Evolutionary conservation across 257 asterid genomes (phyloP), one percentile per base, ranked within the genome.

Genomic region (Primulina huaijiensis): DNA sequence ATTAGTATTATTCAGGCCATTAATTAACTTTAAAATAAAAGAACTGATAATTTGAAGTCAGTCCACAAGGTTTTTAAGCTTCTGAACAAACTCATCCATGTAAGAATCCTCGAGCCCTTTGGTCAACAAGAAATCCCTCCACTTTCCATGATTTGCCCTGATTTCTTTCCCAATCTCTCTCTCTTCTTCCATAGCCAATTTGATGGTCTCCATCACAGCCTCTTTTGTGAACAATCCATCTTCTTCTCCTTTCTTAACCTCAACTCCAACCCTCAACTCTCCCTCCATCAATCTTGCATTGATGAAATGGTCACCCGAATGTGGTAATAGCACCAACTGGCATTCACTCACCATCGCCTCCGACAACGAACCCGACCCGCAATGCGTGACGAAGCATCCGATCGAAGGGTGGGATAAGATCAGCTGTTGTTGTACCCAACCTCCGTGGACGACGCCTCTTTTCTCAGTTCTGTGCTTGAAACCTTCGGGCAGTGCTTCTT

Each of bases 331-430:
- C 72, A 84, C 89, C 58, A 84, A 8, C 14, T 64, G 25, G 25
- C 25, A 77, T 60, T 73, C 77, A 31, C 64, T 84, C 79, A 65
- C 67, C 79, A 79, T 5, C 10, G 67, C 87, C 74, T 84, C 89
- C 19, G 77, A 76, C 58, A 68, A 8, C 9, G 85, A 84, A 0
- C 83, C 85, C 46, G 50, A 73, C 31, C 87, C 87, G 23, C 89
- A 77, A 16, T 84, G 89, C 0, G 85, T 80, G 6, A 84, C 79
- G 57, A 84, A 84, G 30, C 83, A 82, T 12, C 89, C 89, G 0
- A 84, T 77, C 0, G 82, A 46, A 0, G 82, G 74, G 71, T 82
- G 89, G 5, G 40, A 7, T 38, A 84, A 3, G 17, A 84, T 79
- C 73, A 69, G 43, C 6, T 73, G 74, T 16, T 84, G 87, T 1